Evolutionary conservation across 345 rosid genomes (phyloP).

Genomic region (Aquilaria malaccensis): DNA sequence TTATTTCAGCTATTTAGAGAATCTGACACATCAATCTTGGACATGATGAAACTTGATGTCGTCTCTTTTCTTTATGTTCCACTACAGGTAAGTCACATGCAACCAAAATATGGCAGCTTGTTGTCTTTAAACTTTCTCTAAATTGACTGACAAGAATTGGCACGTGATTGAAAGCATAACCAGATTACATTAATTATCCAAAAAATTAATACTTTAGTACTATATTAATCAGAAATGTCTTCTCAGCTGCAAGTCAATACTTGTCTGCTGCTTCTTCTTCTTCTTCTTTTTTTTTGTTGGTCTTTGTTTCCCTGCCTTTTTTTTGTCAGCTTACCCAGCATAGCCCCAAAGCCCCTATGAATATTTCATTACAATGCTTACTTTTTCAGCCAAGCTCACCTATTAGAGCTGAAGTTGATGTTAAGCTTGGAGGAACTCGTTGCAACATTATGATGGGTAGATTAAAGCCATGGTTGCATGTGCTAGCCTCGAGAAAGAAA

Average conservation of each 20-base stretch:
- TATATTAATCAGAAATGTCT: too few species aligned
- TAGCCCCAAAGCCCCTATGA: too few species aligned
- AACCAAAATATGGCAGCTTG: slow-evolving; percentile 2
- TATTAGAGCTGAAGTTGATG: slow-evolving; percentile 81
- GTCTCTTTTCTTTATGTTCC: slow-evolving; percentile 59
- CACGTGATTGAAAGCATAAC: too few species aligned
- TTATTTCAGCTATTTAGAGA: slow-evolving; percentile 70
- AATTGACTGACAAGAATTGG: too few species aligned
- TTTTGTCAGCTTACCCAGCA: too few species aligned
- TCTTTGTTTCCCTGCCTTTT: too few species aligned
- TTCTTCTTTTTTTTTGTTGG: too few species aligned
- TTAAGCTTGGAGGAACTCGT: slow-evolving; percentile 79
- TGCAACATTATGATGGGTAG: slow-evolving; percentile 61
- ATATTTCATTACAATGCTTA: too few species aligned
- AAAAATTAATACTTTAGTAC: too few species aligned
- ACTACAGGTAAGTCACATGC: slow-evolving; percentile 43
- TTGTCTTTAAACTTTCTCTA: background rate
- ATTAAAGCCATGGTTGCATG: slow-evolving; percentile 69
- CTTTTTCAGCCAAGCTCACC: slow-evolving; percentile 53
- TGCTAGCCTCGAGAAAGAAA: slow-evolving; percentile 51
- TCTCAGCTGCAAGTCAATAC: too few species aligned
- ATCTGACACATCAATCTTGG: slow-evolving; percentile 58
- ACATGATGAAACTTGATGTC: slow-evolving; percentile 74
- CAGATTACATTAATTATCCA: too few species aligned
- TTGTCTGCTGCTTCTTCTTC: too few species aligned